Evolutionary conservation across 2,329 filamentous ascomycete species (phyloP), one percentile per base, ranked within the genome.

Genomic region (Coniochaeta sp.): DNA sequence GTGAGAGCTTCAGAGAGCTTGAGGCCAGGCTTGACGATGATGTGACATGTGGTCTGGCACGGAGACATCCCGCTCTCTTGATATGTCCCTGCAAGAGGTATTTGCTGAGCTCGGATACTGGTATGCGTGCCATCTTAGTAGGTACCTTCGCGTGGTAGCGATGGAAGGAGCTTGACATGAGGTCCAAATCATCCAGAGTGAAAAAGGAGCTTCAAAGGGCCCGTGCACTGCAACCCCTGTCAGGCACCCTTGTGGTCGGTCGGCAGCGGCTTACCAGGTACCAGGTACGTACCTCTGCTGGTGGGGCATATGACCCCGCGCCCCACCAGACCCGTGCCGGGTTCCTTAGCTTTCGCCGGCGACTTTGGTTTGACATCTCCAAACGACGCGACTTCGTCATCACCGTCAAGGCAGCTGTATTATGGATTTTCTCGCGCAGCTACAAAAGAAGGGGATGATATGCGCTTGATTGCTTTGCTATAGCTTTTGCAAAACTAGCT

Each of bases 1-100:
- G 44, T 26, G 44, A 26, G 44, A 26, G 44, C 22, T 14, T 22
- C 7, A 22, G 33, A 57, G 1, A 57, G 54, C 24, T 54, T 5
- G 33, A 33, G 12, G 5, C 34, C 36, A 38, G 34, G 8, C 55
- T 26, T 24, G 17, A 26, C 4, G 6, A n/a, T n/a, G n/a, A 31
- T 31, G 28, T 16, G n/a, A 26, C 33, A 40, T 16, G 8, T 17
- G 12, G 34, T 26, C 33, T 28, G n/a, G 17, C 14, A 43, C 36
- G 31, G 8, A 57, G 55, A 28, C 81, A 84, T 44, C 77, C 79
- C 50, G 67, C 69, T 3, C 69, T 71, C 16, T 72, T 70, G 22
- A 83, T 64, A 55, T 75, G 75, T 6, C 81, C 81, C 12, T 71
- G 66, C 12, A 84, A 74, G 52, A 84, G 69, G 61, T 83, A 84